Base-by-base conservation (phyloP, 768 basidiomycete species). In the Boletus rubescentipes region DNA sequence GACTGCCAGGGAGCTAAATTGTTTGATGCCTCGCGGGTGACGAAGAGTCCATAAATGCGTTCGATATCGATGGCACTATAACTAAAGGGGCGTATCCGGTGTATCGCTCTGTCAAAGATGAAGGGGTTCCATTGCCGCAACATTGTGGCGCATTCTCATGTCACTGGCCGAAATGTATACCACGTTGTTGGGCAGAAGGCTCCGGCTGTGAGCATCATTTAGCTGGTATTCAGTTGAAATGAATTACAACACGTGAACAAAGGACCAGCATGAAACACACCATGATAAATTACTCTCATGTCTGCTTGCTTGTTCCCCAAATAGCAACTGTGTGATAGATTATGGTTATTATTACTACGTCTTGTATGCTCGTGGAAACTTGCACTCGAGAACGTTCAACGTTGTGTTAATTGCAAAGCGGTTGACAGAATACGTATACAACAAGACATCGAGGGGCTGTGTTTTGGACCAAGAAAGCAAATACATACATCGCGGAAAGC, bases 91-190 rank as follows among this genome's bases (percentile, higher is more conserved):
- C 35, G 49, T 51, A 50, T 38, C 38, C 20, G 36, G 37, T 6
- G 20, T 26, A 32, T 51, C 52, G 47, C 36, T 36, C 32, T 39
- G 56, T 51, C 49, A 21, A 43, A 42, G 49, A 43, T 65, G 55
- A 58, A 58, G 31, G 53, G 49, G 40, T 48, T 51, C 44, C 37
- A 40, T 52, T 54, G 53, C n/a, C n/a, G n/a, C 47, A 57, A 47
- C 61, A 47, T 57, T 46, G 56, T 55, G 49, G 61, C 58, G 40
- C 35, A 31, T 67, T 67, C 66, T 65, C 66, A 63, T 62, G 63
- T 50, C 58, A 59, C 31, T 37, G 54, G 44, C 42, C 38, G 10
- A 51, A 46, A 51, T 31, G 51, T 47, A 30, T 31, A 52, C 51
- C 58, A 60, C 63, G 64, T 58, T 64, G 57, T 15, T 45, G 51